Evolutionary conservation across 2,329 filamentous ascomycete genomes (phyloP), one percentile per base, ranked within the genome.

Genomic region (Colletotrichum sp.): DNA sequence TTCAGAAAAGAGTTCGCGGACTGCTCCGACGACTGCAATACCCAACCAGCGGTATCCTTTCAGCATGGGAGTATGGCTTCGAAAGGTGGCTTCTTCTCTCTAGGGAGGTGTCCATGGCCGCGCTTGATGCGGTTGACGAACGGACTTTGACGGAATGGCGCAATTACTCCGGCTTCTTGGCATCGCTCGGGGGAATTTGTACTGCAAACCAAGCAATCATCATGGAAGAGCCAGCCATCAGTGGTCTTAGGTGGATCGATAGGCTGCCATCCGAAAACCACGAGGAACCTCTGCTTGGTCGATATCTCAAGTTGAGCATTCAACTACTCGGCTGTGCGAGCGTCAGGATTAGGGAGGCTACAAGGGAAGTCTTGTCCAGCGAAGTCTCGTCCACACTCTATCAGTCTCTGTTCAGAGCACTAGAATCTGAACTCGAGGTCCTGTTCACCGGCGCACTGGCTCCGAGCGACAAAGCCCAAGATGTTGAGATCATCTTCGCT

Each of bases 161-260:
- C 48, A 94, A 94, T 77, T 90, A 92, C 79, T 93, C 92, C 2
- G 93, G 93, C 0, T 93, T 94, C 77, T 86, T 94, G 13, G 92
- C 92, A 7, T 93, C 93, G 0, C 84, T 94, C 7, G 92, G 92
- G 16, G 92, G 93, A 4, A 89, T 92, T 70, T 94, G 93, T 81
- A 91, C 91, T 11, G 90, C 92, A 4, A 90, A 91, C 72, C 90
- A 92, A 80, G 86, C 89, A 65, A 85, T 88, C 68, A 84, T 88
- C 13, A 81, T 91, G 7, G 92, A 93, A 65, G 92, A 94, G 69
- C 86, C 91, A 19, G 84, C 88, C 19, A 83, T 91, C 15, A 87
- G 88, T 70, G 89, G 90, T 8, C 81, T 94, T 44, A 87, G 88
- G 77, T 94, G 93, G 93, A 93, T 93, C 77, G 92, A 94, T 80